A percentile compares a stretch with the other conserved stretches of the same genome.
Conservation (phyloP, 2,329 filamentous ascomycete genomes). For the Cordyceps militaris region DNA sequence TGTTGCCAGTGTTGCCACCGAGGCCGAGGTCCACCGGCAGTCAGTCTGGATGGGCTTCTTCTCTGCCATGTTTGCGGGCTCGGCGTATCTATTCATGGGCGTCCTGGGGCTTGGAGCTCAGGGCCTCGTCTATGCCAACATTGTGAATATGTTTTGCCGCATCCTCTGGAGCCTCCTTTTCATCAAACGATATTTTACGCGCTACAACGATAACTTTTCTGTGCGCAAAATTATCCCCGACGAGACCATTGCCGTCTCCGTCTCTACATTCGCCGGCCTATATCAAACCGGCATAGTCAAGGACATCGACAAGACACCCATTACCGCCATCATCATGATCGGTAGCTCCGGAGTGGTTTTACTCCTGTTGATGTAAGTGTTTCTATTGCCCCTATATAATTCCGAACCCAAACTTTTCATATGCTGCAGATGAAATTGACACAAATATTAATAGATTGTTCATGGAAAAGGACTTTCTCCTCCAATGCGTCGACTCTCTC, state of each 20-base stretch:
- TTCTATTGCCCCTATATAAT: conserved; percentile 12
- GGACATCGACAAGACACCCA: conserved; percentile 20
- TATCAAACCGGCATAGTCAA: conserved; percentile 21
- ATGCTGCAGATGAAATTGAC: neutral
- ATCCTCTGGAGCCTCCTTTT: conserved; percentile 76
- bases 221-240: conserved; percentile 23
- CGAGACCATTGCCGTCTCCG: conserved; percentile 21
- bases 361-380: conserved; percentile 53
- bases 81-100: conserved; percentile 69
- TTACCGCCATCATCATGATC: conserved; percentile 38
- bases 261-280: conserved; percentile 23
- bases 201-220: conserved; percentile 30
- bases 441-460: conserved; percentile 35
- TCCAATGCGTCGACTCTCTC: conserved; percentile 42
- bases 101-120: conserved; percentile 63
- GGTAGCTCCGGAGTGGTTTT: conserved; percentile 45
- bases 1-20: conserved; percentile 76
- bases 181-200: conserved; percentile 56
- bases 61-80: conserved; percentile 65
- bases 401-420: conserved; percentile 6
- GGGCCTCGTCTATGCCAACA: conserved; percentile 81
- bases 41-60: conserved; percentile 79
- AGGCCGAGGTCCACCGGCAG: conserved; percentile 67
- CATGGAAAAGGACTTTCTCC: conserved; percentile 47
- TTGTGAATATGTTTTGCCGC: conserved; percentile 80